These are phyloP conservation scores for Lecanoromycetidae sp. DNA, from an alignment of 2,329 filamentous ascomycete genomes.

Conservation along the genomic window DNA sequence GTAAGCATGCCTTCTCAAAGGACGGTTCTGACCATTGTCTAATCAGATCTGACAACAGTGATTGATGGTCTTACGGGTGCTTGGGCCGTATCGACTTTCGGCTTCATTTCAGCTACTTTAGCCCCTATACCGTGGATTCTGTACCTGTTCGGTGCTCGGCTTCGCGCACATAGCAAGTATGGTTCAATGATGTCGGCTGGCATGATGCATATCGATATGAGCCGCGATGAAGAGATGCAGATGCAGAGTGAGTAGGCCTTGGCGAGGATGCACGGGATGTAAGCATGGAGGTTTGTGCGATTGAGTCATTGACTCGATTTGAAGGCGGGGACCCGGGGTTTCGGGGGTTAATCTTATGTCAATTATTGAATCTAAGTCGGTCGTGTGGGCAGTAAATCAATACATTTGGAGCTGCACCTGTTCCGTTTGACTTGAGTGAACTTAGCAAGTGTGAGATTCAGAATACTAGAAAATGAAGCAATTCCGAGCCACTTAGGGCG, in stretches of 20 bases:
- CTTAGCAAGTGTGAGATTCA: too few species aligned
- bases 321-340: too few species aligned
- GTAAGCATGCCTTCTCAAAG: slow-evolving; percentile 10
- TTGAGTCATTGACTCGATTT: too few species aligned
- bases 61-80: slow-evolving; percentile 22
- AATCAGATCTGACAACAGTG: not conserved
- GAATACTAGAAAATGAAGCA: too few species aligned
- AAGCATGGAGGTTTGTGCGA: too few species aligned
- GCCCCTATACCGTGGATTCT: slow-evolving; percentile 34
- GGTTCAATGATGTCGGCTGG: not conserved
- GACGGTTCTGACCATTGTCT: not conserved
- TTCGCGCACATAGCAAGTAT: slow-evolving; percentile 15
- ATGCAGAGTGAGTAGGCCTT: slow-evolving; percentile 6
- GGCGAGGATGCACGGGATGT: slow-evolving; percentile 4
- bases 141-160: slow-evolving; percentile 21
- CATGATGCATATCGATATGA: slow-evolving; percentile 7
- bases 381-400: too few species aligned
- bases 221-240: slow-evolving; percentile 15
- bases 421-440: too few species aligned
- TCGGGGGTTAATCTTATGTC: too few species aligned
- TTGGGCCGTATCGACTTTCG: slow-evolving; percentile 27
- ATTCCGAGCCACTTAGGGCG: too few species aligned
- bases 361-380: too few species aligned
- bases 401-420: too few species aligned
- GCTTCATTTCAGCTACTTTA: slow-evolving; percentile 24